Evolutionary conservation across 768 basidiomycete species (phyloP), one percentile per base, ranked within the genome.

Genomic region (Mrakia frigida): DNA sequence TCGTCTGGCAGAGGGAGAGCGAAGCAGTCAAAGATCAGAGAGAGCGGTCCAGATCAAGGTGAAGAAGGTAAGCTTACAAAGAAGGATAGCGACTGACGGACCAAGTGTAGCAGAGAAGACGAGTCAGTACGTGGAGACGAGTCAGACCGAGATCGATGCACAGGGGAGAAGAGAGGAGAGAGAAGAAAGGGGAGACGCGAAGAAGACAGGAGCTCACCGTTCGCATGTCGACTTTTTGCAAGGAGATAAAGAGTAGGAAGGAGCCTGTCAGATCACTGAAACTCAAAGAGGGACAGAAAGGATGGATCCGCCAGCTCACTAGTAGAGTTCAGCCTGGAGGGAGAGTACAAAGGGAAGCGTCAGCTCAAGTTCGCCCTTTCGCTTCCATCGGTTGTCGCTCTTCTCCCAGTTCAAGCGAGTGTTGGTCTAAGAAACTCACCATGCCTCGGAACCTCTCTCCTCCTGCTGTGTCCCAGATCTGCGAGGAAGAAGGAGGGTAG

Each of bases 391-490:
- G 2, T 18, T 4, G 4, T 50, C 46, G 43, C 9, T 16, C 43
- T 46, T 46, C 14, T n/a, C n/a, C n/a, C n/a, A 16, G 9, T 46
- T 46, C 43, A 43, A 31, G 37, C 43, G 33, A 59, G 50, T 39
- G 39, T 41, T 16, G 13, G 31, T n/a, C 16, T 23, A 28, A 52
- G 11, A 25, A 9, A 59, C 88, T 60, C 78, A 92, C 92, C 91
- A 94, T 92, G 82, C 90, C 91, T 78, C 93, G 88, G 74, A 82
- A 83, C 16, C 81, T 67, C 65, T 83, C 82, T 73, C 82, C 82
- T n/a, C 82, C 82, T 11, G 82, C 82, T 16, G 82, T 82, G 69
- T 83, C 82, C 82, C 82, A 83, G 14, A 83, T 82, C 43, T 81
- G 80, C 0, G 79, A 37, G 37, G 6, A 43, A 39, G 37, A 68